phyloP scores from a whole-genome alignment of 1,139 yeast species.

The Tardiomyces depauwii region DNA sequence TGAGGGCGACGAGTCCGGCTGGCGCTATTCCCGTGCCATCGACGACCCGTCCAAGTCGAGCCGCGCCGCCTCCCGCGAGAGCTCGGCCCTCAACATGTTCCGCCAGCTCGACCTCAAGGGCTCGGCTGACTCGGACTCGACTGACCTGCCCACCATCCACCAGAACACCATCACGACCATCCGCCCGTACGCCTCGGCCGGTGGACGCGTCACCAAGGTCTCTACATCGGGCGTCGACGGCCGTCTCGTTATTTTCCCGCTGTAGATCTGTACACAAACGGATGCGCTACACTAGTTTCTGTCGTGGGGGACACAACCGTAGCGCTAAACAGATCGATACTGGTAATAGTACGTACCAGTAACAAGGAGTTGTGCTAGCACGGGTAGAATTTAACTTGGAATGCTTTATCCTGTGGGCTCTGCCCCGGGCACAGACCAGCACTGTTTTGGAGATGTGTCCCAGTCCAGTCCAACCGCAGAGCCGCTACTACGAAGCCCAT shows the following conservation, averaged over 20 bases:
- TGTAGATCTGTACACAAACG: constrained; percentile 9
- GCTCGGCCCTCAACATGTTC: constrained; percentile 89
- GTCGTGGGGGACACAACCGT: too few species aligned
- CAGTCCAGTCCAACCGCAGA: too few species aligned
- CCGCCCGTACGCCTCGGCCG: constrained; percentile 34
- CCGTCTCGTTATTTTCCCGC: constrained; percentile 59
- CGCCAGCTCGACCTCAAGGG: constrained; percentile 95
- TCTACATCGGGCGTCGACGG: constrained; percentile 84
- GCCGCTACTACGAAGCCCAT: too few species aligned
- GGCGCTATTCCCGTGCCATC: constrained; percentile 55
- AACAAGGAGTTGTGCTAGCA: too few species aligned
- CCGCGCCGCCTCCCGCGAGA: constrained; percentile 45
- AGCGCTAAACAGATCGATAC: too few species aligned
- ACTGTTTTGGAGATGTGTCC: too few species aligned
- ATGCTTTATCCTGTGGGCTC: too few species aligned
- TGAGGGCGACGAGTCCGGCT: constrained; percentile 54
- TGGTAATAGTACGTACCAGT: too few species aligned
- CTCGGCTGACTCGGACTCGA: constrained; percentile 36
- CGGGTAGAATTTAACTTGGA: too few species aligned
- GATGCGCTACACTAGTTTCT: too few species aligned
- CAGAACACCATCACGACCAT: constrained; percentile 80
- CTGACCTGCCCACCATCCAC: constrained; percentile 65
- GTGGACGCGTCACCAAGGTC: constrained; percentile 39
- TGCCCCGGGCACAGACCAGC: too few species aligned
- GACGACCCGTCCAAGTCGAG: constrained; percentile 47